Conservation (phyloP, 768 basidiomycete genomes). For the Neoboletus brunneissimus region DNA sequence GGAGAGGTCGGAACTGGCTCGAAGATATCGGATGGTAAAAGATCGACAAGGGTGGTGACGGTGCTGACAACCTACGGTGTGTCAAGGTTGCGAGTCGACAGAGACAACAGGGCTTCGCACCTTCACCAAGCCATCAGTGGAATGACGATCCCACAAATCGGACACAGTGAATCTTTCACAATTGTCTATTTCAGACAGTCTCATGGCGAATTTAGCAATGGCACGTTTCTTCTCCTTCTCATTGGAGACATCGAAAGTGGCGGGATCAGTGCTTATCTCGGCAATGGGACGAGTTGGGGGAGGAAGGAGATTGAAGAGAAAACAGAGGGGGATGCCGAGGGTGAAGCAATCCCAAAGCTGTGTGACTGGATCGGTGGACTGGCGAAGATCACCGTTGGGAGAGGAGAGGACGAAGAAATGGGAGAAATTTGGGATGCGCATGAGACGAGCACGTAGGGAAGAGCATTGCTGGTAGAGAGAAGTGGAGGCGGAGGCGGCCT, state of each 20-base stretch:
- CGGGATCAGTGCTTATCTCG: constrained; percentile 61
- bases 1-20: constrained; percentile 61
- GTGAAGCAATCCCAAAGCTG: constrained; percentile 95
- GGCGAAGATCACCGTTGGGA: constrained; percentile 54
- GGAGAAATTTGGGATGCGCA: constrained; percentile 73
- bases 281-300: constrained; percentile 41
- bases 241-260: constrained; percentile 62
- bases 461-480: constrained; percentile 94
- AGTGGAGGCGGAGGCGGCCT: constrained; percentile 80
- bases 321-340: constrained; percentile 90
- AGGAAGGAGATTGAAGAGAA: constrained; percentile 91
- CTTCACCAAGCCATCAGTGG: constrained; percentile 94
- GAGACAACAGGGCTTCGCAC: constrained; percentile 41
- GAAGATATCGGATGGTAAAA: constrained; percentile 67
- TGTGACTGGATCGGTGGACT: constrained; percentile 88
- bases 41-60: constrained; percentile 80
- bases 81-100: not conserved
- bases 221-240: constrained; percentile 89
- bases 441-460: constrained; percentile 67
- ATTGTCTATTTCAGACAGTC: constrained; percentile 65
- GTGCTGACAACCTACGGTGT: constrained; percentile 75
- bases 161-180: constrained; percentile 87
- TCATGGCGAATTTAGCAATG: constrained; percentile 89
- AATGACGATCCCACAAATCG: constrained; percentile 86
- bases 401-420: constrained; percentile 65